Base-by-base conservation (phyloP, 305 asterid genomes). In the Euphrasia arctica region DNA sequence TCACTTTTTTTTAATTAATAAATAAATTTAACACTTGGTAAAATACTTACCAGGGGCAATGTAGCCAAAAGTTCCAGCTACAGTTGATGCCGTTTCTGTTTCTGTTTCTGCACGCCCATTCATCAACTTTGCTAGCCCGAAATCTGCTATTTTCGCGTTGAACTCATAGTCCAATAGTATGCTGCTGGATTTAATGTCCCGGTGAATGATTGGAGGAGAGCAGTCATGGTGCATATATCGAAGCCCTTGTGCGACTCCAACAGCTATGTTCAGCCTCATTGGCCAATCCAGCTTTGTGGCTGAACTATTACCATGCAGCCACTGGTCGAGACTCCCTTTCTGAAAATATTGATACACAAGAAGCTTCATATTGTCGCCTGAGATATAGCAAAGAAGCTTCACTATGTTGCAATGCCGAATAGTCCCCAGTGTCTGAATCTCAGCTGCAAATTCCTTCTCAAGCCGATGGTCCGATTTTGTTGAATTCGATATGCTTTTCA, bases 21-120 rank as follows among this genome's bases (percentile, higher is more conserved):
- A 47, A 12, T 47, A 47, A 47, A 47, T 47, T 47, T 4, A 47
- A 47, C 15, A 47, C 15, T 12, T 4, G 7, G 9, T 49, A 49
- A 34, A 13, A 14, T 58, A 34, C 59, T 11, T 58, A 73, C 77
- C 71, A 8, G 77, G 74, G 47, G 77, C 74, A 59, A 73, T 73
- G 70, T 73, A 73, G 64, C 77, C 74, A 54, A 73, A 68, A 59
- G 70, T 68, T 61, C 78, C 78, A 31, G 71, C 78, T 43, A 73
- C 66, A 13, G 58, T 63, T 0, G 77, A 68, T 31, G 74, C 78
- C 28, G 27, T 64, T 64, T 68, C 1, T 18, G 22, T 64, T 64
- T 68, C 1, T 18, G 22, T 68, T 27, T 22, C 67, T 51, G 74
- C 74, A 4, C 43, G 55, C 34, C 25, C 68, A 70, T 14, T 51